Conservation (phyloP, 2,329 filamentous ascomycete species). For the Dothideomycetes sp. region DNA sequence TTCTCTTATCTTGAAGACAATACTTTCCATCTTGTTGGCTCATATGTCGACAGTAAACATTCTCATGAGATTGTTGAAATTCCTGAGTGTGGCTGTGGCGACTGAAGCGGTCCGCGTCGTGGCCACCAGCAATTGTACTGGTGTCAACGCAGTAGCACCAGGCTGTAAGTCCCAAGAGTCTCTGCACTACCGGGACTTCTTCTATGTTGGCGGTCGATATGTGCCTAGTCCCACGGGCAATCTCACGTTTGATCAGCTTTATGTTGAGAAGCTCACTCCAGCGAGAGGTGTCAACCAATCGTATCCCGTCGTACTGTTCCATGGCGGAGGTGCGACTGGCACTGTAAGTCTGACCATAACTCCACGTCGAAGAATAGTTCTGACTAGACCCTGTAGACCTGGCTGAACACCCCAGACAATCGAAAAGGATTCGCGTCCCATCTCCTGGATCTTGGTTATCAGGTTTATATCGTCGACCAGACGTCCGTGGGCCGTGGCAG, state of each 20-base stretch:
- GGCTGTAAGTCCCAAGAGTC: slow-evolving; percentile 6
- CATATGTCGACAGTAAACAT: too few species aligned
- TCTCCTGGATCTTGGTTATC: slow-evolving; percentile 12
- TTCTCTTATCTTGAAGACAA: too few species aligned
- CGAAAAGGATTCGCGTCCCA: slow-evolving; percentile 31
- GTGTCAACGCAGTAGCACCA: slow-evolving; percentile 5
- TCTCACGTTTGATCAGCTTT: slow-evolving; percentile 7
- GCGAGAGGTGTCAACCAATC: slow-evolving; percentile 16
- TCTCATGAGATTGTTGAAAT: too few species aligned
- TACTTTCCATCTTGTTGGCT: too few species aligned
- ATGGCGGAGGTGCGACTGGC: slow-evolving; percentile 35
- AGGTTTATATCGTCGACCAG: slow-evolving; percentile 35
- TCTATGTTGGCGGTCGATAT: slow-evolving; percentile 13
- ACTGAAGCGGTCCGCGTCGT: neutral
- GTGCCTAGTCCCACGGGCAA: slow-evolving; percentile 14
- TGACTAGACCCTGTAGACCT: slow-evolving; percentile 10
- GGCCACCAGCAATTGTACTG: slow-evolving; percentile 4
- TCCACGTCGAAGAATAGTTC: neutral
- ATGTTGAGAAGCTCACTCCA: slow-evolving; percentile 10
- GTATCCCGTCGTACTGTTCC: slow-evolving; percentile 35
- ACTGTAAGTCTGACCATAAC: slow-evolving; percentile 24
- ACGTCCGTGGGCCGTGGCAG: slow-evolving; percentile 16
- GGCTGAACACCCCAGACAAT: slow-evolving; percentile 37
- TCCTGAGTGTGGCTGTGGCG: too few species aligned
- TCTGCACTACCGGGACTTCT: slow-evolving; percentile 9